Conservation (phyloP, 305 asterid genomes). For the Fraxinus ornus region DNA sequence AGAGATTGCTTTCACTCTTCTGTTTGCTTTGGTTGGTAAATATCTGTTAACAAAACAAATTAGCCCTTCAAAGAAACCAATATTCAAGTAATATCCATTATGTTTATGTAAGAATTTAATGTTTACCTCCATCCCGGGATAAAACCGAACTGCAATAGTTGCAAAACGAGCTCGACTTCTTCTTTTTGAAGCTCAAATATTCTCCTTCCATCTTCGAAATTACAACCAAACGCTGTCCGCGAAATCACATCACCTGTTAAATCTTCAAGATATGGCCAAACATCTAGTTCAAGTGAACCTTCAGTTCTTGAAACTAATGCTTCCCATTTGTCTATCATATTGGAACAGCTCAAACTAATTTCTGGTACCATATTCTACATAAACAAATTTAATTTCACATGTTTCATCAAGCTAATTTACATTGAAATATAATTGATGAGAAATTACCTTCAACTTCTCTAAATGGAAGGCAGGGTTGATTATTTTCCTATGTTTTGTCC, state of each 20-base stretch:
- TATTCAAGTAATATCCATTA: background rate
- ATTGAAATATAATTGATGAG: background rate
- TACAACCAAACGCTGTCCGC: constrained; percentile 46
- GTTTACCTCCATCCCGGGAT: constrained; percentile 62
- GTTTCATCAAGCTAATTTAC: background rate
- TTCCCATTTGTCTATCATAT: constrained; percentile 48
- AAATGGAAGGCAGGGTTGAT: constrained; percentile 49
- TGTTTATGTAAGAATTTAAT: background rate
- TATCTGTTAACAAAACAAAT: background rate
- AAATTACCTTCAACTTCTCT: constrained; percentile 49
- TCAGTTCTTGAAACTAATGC: constrained; percentile 9
- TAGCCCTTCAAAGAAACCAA: too few relatives aligned
- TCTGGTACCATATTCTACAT: constrained; percentile 43
- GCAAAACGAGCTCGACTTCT: constrained; percentile 40
- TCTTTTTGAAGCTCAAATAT: constrained; percentile 61
- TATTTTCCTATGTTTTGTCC: constrained; percentile 46
- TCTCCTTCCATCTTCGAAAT: constrained; percentile 46
- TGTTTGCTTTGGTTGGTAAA: constrained; percentile 52
- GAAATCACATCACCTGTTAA: constrained; percentile 46
- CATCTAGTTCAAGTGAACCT: constrained; percentile 29
- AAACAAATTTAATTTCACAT: background rate
- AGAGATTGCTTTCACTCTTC: constrained; percentile 43
- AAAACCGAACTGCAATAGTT: constrained; percentile 31
- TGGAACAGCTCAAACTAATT: constrained; percentile 35
- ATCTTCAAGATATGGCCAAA: constrained; percentile 43